phyloP scores from a whole-genome alignment of 2,329 filamentous ascomycete species.

The Scleromitrula shiraiana region DNA sequence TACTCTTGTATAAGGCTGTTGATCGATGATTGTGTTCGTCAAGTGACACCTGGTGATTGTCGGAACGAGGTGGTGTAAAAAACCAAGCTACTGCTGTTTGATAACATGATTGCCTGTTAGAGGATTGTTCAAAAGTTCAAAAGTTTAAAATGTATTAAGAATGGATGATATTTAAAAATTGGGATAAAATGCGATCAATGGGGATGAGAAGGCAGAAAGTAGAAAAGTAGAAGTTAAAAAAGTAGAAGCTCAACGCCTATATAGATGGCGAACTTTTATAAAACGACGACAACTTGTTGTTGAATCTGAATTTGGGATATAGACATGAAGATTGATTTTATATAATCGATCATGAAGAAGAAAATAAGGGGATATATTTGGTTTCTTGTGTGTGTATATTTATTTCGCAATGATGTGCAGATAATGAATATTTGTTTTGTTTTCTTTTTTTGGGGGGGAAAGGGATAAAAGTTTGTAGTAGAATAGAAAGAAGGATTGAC shows the following conservation, averaged over 20 bases:
- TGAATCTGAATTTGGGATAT: slow-evolving; percentile 17
- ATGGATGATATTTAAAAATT: slow-evolving; percentile 13
- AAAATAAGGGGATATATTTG: background rate
- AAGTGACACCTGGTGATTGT: slow-evolving; percentile 28
- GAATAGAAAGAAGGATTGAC: slow-evolving; percentile 23
- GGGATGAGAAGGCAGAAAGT: slow-evolving; percentile 8
- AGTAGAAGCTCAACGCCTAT: slow-evolving; percentile 20
- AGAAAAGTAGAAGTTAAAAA: slow-evolving; percentile 14
- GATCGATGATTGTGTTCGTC: slow-evolving; percentile 24
- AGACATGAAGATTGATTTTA: background rate
- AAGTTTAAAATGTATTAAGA: slow-evolving; percentile 13
- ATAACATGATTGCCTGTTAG: slow-evolving; percentile 32
- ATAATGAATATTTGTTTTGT: slow-evolving; percentile 23
- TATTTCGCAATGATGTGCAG: slow-evolving; percentile 16
- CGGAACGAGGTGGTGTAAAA: slow-evolving; percentile 15
- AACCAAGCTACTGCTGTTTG: slow-evolving; percentile 30
- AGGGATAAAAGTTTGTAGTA: slow-evolving; percentile 18
- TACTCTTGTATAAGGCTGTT: slow-evolving; percentile 10
- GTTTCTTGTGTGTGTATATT: background rate
- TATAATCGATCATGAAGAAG: slow-evolving; percentile 7
- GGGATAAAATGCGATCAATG: slow-evolving; percentile 11
- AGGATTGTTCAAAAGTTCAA: slow-evolving; percentile 28
- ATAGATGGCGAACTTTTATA: slow-evolving; percentile 13
- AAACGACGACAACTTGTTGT: slow-evolving; percentile 15
- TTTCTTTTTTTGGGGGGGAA: slow-evolving; percentile 12